Evolutionary conservation across 1,139 yeast genomes (phyloP), one percentile per base, ranked within the genome.

Genomic region (Candida pseudoviswanathii): DNA sequence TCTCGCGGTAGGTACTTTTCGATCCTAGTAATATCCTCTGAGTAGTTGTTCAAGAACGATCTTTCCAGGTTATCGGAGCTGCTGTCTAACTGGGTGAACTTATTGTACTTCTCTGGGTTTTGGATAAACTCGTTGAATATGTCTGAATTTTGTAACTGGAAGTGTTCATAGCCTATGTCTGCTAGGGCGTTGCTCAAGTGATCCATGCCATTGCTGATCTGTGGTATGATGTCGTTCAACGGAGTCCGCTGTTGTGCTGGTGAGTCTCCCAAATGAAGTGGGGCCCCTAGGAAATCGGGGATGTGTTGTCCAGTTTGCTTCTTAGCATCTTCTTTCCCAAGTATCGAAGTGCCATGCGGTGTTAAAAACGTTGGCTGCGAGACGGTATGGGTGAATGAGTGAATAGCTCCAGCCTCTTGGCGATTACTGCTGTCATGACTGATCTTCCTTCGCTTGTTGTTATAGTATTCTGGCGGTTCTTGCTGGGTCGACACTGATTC

Each of bases 61-160:
- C 21, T 44, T 7, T 43, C 47, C 43, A 45, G 44, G 21, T 16
- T 9, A n/a, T 39, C 44, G 3, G 36, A 40, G 11, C 16, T 11
- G 10, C 39, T 38, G 16, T 16, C 33, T n/a, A 25, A 16, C 4
- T 10, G 30, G 6, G 44, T n/a, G 21, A 16, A 22, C 11, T 42
- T 34, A 6, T 40, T 29, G 16, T 40, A 37, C 4, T 37, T 41
- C 22, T 47, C 44, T 33, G 48, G 34, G 11, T 44, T 42, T n/a
- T 26, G 41, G 4, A 68, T 53, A 44, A 63, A 70, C 40, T 58
- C 58, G 49, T 61, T 66, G 52, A 69, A 66, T 9, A 70, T 58
- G 41, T 61, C 72, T 0, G 70, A 66, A 46, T 65, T 66, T 38
- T 67, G 67, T 11, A 68, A 50, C 36, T 64, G 64, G 48, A 70